Conservation (phyloP, 176 grass and related monocot genomes). For the Avena eriantha region DNA sequence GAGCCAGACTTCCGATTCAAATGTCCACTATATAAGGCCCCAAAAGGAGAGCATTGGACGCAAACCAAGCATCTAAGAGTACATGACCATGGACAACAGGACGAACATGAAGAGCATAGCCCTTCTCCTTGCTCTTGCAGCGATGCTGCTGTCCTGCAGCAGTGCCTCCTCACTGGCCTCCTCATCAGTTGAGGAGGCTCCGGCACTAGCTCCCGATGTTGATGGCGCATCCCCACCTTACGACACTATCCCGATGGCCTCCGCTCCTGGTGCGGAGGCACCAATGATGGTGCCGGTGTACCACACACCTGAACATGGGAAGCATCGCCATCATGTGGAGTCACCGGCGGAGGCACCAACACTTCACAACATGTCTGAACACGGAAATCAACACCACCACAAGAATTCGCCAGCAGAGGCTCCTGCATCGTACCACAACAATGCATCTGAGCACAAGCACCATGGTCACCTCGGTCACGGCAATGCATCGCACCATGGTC, state of each 20-base stretch:
- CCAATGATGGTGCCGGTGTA: background rate
- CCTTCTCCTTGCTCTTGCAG: slow-evolving; percentile 29
- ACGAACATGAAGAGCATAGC: slow-evolving; percentile 11
- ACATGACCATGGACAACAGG: background rate
- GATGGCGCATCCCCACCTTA: slow-evolving; percentile 5
- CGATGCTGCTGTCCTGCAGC: slow-evolving; percentile 16
- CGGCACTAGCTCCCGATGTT: slow-evolving; percentile 15
- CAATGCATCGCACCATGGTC: slow-evolving; percentile 40
- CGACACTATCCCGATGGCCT: background rate
- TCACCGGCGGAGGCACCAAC: slow-evolving; percentile 35
- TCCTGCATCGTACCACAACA: background rate
- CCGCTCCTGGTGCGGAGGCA: background rate
- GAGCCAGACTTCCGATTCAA: background rate
- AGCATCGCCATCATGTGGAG: slow-evolving; percentile 5
- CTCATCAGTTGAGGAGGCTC: background rate
- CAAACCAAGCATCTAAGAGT: slow-evolving; percentile 16
- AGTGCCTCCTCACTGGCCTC: background rate
- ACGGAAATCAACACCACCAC: background rate
- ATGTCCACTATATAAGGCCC: slow-evolving; percentile 43
- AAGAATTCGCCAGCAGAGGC: background rate
- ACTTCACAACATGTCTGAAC: background rate
- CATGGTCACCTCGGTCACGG: slow-evolving; percentile 5
- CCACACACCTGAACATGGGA: background rate
- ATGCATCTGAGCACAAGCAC: background rate
- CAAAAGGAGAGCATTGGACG: background rate